Evolutionary conservation across 495 filamentous ascomycete species (phyloP), one percentile per base, ranked within the genome.

Genomic region (Tuber magnatum): DNA sequence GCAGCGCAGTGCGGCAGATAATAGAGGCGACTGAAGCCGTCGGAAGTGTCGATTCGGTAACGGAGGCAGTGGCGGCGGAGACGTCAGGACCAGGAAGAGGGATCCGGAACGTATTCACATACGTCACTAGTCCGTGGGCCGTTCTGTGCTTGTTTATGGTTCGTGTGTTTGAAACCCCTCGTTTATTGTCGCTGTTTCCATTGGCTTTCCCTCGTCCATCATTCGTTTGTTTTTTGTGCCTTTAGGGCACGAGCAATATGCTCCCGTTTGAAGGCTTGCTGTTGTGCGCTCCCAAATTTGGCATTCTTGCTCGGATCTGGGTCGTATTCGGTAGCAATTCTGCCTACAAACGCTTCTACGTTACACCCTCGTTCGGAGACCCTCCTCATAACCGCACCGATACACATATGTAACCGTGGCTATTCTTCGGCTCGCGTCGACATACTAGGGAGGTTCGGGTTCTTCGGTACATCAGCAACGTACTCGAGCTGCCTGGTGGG

Each of bases 71-170:
- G 3, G 70, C 38, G 40, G 69, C 69, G 14, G 71, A 75, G 65
- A 71, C 74, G n/a, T 44, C 68, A 7, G 74, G 74, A 22, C 69
- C 71, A 12, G 68, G 73, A 68, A 75, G 77, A 73, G 90, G 91
- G 24, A 84, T 97, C n/a, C 92, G 93, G 14, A 93, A 93, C 48
- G 88, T 99, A 43, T 96, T 98, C 82, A 91, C 90, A 68, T 99
- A 97, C 82, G 85, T 94, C 61, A 97, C 94, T 0, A 96, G 94
- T 83, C 92, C 92, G 76, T 99, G 96, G 96, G 94, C 95, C 7
- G 84, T 99, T 71, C 88, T 88, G 71, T 97, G 93, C 82, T 88
- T 99, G 73, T 87, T 90, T 61, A 91, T 93, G 83, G 90, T 91
- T 72, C 72, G 76, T 75, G 56, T 44, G 56, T 32, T 73, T 38